A percentile compares a stretch with the other conserved stretches of the same genome.
These are phyloP conservation scores for Phoma herbarum DNA, from an alignment of 2,329 filamentous ascomycete species.

Conservation along the genomic window DNA sequence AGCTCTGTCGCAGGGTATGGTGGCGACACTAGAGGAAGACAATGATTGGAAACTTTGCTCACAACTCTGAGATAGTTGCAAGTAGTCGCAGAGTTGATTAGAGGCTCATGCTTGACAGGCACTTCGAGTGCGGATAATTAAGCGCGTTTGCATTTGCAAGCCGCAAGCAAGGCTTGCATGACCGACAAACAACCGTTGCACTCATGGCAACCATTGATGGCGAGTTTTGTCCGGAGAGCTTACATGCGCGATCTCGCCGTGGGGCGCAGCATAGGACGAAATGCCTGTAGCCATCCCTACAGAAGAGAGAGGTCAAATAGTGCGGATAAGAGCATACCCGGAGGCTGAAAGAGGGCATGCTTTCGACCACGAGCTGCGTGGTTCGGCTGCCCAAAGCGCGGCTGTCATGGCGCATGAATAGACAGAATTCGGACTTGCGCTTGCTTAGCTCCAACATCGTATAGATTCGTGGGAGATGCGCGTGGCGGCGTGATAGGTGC, in stretches of 20 bases:
- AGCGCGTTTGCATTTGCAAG: not conserved
- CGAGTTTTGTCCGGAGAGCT: no score
- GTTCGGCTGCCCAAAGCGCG: not conserved
- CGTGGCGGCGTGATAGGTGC: not conserved
- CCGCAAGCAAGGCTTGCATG: not conserved
- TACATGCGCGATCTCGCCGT: no score
- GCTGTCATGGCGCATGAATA: not conserved
- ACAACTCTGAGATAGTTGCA: not conserved
- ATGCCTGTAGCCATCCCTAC: not conserved
- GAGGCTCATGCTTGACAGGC: not conserved
- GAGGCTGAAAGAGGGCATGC: not conserved
- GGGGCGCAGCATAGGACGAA: not conserved
- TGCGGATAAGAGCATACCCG: not conserved
- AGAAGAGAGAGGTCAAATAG: not conserved
- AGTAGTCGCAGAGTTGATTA: no score
- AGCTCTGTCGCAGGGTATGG: no score
- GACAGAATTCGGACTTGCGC: not conserved
- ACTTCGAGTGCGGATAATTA: not conserved
- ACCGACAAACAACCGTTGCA: no score
- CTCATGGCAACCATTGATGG: no score
- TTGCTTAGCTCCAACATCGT: not conserved
- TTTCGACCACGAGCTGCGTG: no score
- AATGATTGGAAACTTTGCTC: no score
- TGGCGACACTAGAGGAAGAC: no score
- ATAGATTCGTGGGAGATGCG: not conserved